Evolutionary conservation across 768 basidiomycete genomes (phyloP), one percentile per base, ranked within the genome.

Genomic region (Leccinum subgranulosum): DNA sequence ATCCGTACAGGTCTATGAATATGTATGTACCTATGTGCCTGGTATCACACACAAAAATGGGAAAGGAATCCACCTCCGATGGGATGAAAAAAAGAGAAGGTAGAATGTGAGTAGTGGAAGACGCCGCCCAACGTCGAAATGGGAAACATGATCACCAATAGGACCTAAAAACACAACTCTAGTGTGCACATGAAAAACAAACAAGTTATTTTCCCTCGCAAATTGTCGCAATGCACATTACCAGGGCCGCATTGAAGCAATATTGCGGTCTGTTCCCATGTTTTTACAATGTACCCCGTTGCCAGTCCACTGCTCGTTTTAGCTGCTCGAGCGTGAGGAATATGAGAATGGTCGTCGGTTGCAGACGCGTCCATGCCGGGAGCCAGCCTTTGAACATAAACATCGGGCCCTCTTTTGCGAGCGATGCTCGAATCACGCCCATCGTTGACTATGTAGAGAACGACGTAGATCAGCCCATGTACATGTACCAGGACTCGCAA

Each of bases 331-430:
- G 77, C 7, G 88, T 91, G 60, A 93, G 70, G 78, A 92, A 94
- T 69, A 92, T 93, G 39, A 94, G 79, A 61, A 94, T 90, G 3
- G 92, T 94, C 45, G 90, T 93, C 0, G 91, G 92, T 67, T 93
- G 89, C 39, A 94, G 79, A 70, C 92, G 80, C 52, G 83, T 82
- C 90, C 90, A 94, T 11, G 91, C 90, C 0, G 92, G 92, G 9
- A 93, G 72, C 92, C 92, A 94, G 60, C 92, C 92, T 70, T 91
- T 92, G 79, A 94, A 92, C 87, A 94, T 89, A 80, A 93, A 94
- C 83, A 87, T 88, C 3, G 89, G 71, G 14, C 92, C 92, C 64
- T 94, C 92, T 60, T 74, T 84, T 58, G 81, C 78, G 60, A 94
- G 75, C 19, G 90, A 88, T 11, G 77, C 63, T 19, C 80, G 77